Evolutionary conservation across 257 asterid genomes (phyloP).

Genomic region (Anisodus tanguticus): DNA sequence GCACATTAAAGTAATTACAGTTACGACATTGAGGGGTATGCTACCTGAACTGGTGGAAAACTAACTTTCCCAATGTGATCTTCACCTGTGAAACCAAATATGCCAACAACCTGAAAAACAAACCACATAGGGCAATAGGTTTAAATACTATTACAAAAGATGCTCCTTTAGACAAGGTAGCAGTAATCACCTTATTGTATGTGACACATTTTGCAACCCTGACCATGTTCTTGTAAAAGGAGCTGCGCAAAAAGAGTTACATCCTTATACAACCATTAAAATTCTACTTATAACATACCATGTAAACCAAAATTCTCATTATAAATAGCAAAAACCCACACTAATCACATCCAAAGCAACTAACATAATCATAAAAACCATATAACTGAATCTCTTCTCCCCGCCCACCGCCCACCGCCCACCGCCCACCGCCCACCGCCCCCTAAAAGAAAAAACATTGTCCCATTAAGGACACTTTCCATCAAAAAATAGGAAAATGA

Average conservation of each 20-base stretch:
- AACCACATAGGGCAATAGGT: background rate
- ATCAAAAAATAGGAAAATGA: too few species aligned
- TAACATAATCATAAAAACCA: background rate
- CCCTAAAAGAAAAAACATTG: background rate
- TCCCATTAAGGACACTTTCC: background rate
- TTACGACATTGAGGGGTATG: background rate
- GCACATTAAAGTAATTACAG: background rate
- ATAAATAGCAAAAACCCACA: background rate
- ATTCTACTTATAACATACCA: background rate
- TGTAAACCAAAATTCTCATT: background rate
- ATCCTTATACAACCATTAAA: background rate
- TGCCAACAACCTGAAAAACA: constrained; percentile 72
- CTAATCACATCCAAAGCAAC: background rate
- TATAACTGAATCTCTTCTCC: background rate
- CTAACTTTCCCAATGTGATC: constrained; percentile 93
- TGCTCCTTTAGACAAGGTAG: background rate
- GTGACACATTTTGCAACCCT: constrained; percentile 83
- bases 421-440: background rate
- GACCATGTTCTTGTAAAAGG: constrained; percentile 91
- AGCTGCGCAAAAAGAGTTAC: constrained; percentile 48
- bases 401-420: background rate
- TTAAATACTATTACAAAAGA: background rate
- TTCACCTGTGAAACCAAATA: constrained; percentile 93
- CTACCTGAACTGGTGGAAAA: constrained; percentile 97
- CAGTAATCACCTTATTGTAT: constrained; percentile 71